Percentiles rank a stretch among this genome's conserved stretches.
These are phyloP conservation scores for Podila minutissima DNA, from an alignment of 192 early-diverging fungal species.

Conservation along the genomic window DNA sequence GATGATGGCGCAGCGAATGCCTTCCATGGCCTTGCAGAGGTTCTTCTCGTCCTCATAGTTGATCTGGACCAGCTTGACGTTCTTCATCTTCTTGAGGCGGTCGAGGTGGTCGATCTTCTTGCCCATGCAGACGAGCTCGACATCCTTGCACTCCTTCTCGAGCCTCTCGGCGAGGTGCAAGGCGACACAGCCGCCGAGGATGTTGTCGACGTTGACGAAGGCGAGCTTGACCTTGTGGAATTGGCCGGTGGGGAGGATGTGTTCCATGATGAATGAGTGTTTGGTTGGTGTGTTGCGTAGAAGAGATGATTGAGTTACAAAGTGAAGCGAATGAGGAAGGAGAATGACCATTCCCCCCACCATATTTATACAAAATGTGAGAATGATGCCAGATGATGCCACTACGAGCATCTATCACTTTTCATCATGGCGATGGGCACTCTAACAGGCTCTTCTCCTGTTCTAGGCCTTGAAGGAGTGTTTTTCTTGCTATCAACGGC, in stretches of 20 bases:
- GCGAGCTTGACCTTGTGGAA: conserved; percentile 6
- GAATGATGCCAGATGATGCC: too few relatives aligned
- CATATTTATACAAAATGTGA: too few relatives aligned
- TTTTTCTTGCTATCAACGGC: too few relatives aligned
- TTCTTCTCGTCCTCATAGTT: conserved; percentile 14
- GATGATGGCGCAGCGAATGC: conserved; percentile 11
- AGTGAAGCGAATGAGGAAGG: not conserved
- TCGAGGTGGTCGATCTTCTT: conserved; percentile 25
- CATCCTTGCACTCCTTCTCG: conserved; percentile 18
- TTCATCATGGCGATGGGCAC: too few relatives aligned
- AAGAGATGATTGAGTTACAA: not conserved
- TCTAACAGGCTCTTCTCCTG: too few relatives aligned
- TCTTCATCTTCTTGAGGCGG: conserved; percentile 25
- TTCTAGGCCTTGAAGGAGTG: too few relatives aligned
- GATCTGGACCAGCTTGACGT: conserved; percentile 19
- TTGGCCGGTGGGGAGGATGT: not conserved
- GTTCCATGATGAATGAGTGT: not conserved
- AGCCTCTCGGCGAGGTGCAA: conserved; percentile 16
- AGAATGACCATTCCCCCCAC: too few relatives aligned
- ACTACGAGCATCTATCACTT: too few relatives aligned
- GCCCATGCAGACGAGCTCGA: conserved; percentile 16
- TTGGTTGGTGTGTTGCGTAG: not conserved
- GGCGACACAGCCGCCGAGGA: conserved; percentile 22
- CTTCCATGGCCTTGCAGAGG: conserved; percentile 13
- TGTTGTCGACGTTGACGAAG: conserved; percentile 22